Evolutionary conservation across 1,284 basidiomycete genomes (phyloP).

Genomic region (Anthracocystis walkeri): DNA sequence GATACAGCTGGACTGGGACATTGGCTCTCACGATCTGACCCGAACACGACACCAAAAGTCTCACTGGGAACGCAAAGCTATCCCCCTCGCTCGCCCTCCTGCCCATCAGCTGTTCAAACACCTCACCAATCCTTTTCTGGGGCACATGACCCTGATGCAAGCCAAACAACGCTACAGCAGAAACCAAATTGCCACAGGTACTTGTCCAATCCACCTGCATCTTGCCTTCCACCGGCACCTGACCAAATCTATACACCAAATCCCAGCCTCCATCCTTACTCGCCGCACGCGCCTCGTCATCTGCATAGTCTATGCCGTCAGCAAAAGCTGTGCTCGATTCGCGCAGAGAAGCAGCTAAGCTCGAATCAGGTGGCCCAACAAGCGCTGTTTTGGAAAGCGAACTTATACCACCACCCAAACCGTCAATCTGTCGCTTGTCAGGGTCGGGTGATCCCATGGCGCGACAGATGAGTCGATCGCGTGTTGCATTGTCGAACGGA

Average conservation of each 20-base stretch:
- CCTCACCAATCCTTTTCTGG: slow-evolving; percentile 22
- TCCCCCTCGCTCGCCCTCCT: slow-evolving; percentile 9
- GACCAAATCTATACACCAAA: slow-evolving; percentile 66
- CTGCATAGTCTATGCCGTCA: slow-evolving; percentile 52
- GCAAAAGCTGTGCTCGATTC: background rate
- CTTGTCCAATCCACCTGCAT: slow-evolving; percentile 61
- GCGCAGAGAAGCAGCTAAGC: slow-evolving; percentile 6
- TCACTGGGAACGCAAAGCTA: slow-evolving; percentile 32
- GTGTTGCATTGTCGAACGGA: slow-evolving; percentile 63
- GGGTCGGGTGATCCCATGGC: slow-evolving; percentile 83
- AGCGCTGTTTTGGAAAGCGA: slow-evolving; percentile 84
- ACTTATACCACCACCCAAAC: slow-evolving; percentile 79
- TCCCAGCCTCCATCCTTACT: slow-evolving; percentile 52
- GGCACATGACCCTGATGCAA: slow-evolving; percentile 38
- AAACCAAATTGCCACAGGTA: slow-evolving; percentile 67
- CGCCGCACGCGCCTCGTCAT: slow-evolving; percentile 33
- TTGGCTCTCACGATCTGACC: slow-evolving; percentile 60
- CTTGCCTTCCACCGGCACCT: slow-evolving; percentile 59
- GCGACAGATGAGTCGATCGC: slow-evolving; percentile 75
- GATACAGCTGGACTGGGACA: slow-evolving; percentile 42
- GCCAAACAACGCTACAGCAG: slow-evolving; percentile 61
- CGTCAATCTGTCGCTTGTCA: slow-evolving; percentile 81
- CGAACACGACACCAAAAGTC: slow-evolving; percentile 53
- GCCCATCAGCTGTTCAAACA: slow-evolving; percentile 4
- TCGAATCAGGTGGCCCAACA: slow-evolving; percentile 69